phyloP scores from a whole-genome alignment of 2,329 filamentous ascomycete species.

The Arthrinium puccinioides region DNA sequence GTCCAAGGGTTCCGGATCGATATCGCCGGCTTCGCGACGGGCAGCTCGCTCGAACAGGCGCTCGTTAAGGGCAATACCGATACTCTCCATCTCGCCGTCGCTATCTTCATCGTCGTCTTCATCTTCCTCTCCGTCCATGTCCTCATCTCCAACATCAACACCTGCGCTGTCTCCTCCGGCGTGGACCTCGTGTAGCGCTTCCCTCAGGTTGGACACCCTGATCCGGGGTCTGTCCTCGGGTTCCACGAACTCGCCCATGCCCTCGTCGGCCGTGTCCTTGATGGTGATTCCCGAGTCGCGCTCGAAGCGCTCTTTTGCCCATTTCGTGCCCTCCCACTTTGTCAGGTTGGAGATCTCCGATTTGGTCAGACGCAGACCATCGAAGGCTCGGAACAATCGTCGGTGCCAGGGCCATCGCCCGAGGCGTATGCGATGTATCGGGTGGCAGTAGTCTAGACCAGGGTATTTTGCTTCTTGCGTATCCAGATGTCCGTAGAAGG shows the following conservation, averaged over 20 bases:
- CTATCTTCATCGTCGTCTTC: conserved; percentile 45
- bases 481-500: conserved; percentile 73
- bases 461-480: conserved; percentile 77
- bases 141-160: conserved; percentile 23
- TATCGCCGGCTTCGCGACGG: conserved; percentile 53
- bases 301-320: conserved; percentile 76
- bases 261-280: conserved; percentile 63
- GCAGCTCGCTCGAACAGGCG: conserved; percentile 58
- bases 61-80: conserved; percentile 56
- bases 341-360: conserved; percentile 65
- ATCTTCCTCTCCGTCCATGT: conserved; percentile 32
- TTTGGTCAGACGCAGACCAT: conserved; percentile 59
- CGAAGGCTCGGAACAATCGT: conserved; percentile 69
- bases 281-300: conserved; percentile 65
- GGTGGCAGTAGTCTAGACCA: conserved; percentile 69
- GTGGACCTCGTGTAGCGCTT: conserved; percentile 1
- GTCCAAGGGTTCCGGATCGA: conserved; percentile 48
- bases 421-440: conserved; percentile 69
- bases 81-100: conserved; percentile 45
- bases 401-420: conserved; percentile 71
- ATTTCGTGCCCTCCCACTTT: conserved; percentile 77
- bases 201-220: background rate
- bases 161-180: background rate
- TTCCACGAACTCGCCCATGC: conserved; percentile 55
- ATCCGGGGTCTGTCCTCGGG: conserved; percentile 26